These are phyloP conservation scores for Fusarium sp. DNA, from an alignment of 2,329 filamentous ascomycete genomes.

Conservation along the genomic window DNA sequence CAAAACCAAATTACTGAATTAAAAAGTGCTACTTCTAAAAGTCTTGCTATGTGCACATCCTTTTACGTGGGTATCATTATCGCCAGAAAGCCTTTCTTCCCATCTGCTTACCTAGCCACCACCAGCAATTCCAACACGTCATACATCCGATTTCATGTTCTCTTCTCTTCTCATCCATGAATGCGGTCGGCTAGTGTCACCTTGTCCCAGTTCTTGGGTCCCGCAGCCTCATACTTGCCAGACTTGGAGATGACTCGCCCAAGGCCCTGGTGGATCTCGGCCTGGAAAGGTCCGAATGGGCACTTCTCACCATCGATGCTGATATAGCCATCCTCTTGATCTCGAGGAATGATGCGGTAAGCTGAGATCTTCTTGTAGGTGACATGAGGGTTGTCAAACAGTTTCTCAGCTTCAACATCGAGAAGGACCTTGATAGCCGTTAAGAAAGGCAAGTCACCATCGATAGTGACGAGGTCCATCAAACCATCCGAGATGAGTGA, in stretches of 20 bases:
- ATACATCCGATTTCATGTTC: not conserved
- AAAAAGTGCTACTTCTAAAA: not conserved
- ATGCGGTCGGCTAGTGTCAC: constrained; percentile 45
- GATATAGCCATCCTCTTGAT: constrained; percentile 80
- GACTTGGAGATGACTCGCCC: constrained; percentile 85
- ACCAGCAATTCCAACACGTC: not conserved
- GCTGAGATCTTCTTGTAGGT: constrained; percentile 86
- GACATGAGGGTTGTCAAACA: constrained; percentile 83
- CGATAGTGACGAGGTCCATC: constrained; percentile 84
- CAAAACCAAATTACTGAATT: not conserved
- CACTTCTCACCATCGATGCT: constrained; percentile 92
- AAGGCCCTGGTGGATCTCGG: constrained; percentile 83
- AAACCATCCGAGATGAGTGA: constrained; percentile 84
- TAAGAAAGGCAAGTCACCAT: constrained; percentile 75
- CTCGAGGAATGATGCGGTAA: constrained; percentile 82
- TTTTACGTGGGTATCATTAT: constrained; percentile 40
- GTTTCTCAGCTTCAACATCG: constrained; percentile 74
- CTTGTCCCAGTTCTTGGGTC: constrained; percentile 62
- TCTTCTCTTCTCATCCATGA: constrained; percentile 33
- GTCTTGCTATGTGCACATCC: not conserved
- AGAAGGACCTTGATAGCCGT: constrained; percentile 76
- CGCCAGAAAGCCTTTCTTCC: constrained; percentile 4
- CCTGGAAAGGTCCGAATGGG: constrained; percentile 90
- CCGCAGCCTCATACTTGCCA: constrained; percentile 74
- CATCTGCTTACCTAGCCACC: not conserved